Base-by-base conservation (phyloP, 2,329 filamentous ascomycete species). In the Alternaria hordeiaustralica region DNA sequence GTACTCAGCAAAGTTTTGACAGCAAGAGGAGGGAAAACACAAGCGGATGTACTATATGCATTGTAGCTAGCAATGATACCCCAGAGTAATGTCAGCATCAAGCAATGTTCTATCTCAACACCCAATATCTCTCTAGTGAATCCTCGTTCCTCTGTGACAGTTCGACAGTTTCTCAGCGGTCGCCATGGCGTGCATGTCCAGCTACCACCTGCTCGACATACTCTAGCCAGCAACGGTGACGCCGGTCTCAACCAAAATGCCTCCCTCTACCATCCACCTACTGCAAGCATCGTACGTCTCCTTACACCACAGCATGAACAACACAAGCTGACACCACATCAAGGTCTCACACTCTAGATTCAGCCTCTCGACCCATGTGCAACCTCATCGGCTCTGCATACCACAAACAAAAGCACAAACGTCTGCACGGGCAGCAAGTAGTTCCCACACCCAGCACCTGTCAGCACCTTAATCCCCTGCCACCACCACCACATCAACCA, bases 281-380 rank as follows among this genome's bases (percentile, higher is more conserved):
- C 55, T 58, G 26, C 43, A 49, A 18, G 25, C 15, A 49, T 49
- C 25, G 26, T 21, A 36, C 20, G 46, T 21, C 13, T 47, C 6
- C 28, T 23, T 20, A 41, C 55, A 58, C 44, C 33, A 21, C 55
- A 58, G 30, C 28, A 49, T n/a, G 20, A 10, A 58, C 44, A 21
- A 58, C 21, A 12, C 44, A 49, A 58, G 44, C 55, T 58, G 44
- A 58, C 28, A 53, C 30, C 20, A 53, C 49, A 23, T n/a, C 30
- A 41, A 36, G 9, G 30, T 53, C 49, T 53, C 11, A 41, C 30
- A 41, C 49, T 25, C 49, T 36, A 51, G 49, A 47, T 33, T 57
- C 55, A 57, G 55, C 55, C 55, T 57, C 43, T 33, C 46, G 4
- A 20, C 25, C 55, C 11, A 26, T 18, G 26, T 23, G 55, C n/a